Evolutionary conservation across 2,329 filamentous ascomycete species (phyloP).

Genomic region (Alternaria dauci): DNA sequence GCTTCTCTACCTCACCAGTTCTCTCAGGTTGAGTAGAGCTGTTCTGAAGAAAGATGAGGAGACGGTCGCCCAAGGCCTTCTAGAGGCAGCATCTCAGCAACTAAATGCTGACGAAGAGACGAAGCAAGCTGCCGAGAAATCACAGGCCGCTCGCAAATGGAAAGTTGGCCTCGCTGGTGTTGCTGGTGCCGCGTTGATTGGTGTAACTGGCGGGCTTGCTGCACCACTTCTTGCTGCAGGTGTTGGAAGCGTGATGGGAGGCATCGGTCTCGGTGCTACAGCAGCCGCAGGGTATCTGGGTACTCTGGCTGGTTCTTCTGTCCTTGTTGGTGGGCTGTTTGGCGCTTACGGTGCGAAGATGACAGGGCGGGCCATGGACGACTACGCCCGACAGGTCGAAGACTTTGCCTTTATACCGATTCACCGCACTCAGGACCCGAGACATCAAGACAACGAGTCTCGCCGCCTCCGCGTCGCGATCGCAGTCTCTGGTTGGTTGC

Average conservation of each 20-base stretch:
- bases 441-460: constrained; percentile 59
- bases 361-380: constrained; percentile 84
- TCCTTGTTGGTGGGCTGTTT: constrained; percentile 84
- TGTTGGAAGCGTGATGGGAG: constrained; percentile 80
- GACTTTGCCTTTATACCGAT: constrained; percentile 89
- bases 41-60: constrained; percentile 75
- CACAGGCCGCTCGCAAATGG: constrained; percentile 71
- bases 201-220: constrained; percentile 79
- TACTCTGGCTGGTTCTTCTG: constrained; percentile 77
- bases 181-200: constrained; percentile 87
- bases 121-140: constrained; percentile 74
- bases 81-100: constrained; percentile 72
- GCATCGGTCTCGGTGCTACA: constrained; percentile 75
- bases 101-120: constrained; percentile 81
- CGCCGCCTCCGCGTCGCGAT: constrained; percentile 77
- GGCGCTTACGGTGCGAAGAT: constrained; percentile 89
- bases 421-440: constrained; percentile 53
- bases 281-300: constrained; percentile 82
- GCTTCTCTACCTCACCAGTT: constrained; percentile 73
- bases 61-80: constrained; percentile 76
- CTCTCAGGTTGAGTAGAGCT: constrained; percentile 71
- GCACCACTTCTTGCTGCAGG: constrained; percentile 79
- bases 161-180: constrained; percentile 89
- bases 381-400: constrained; percentile 84
- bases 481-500: constrained; percentile 83